A percentile compares a stretch with the other conserved stretches of the same genome.
phyloP scores from a whole-genome alignment of 495 filamentous ascomycete genomes.

The Aspergillus steynii region DNA sequence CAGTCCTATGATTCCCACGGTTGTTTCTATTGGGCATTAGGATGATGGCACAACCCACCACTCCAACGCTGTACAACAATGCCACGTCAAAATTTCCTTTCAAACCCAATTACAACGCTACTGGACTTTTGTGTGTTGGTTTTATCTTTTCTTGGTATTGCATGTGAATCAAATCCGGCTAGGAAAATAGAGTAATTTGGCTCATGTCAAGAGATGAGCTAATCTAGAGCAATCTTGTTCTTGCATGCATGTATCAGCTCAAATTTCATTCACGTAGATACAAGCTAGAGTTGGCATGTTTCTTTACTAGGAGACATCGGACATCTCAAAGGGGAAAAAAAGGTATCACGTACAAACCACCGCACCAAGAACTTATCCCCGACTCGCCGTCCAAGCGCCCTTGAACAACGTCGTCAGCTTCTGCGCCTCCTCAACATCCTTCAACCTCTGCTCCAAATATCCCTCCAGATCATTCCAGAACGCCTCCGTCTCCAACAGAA shows the following conservation, averaged over 20 bases:
- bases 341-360: too few relatives aligned
- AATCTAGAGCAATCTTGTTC: background rate
- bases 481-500: constrained; percentile 63
- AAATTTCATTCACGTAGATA: background rate
- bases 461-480: constrained; percentile 90
- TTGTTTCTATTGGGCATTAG: background rate
- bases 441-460: constrained; percentile 75
- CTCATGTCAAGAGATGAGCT: background rate
- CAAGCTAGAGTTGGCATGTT: background rate
- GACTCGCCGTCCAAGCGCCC: constrained; percentile 59
- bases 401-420: constrained; percentile 67
- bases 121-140: background rate
- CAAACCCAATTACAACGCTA: background rate
- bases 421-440: constrained; percentile 67
- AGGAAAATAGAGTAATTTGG: background rate
- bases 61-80: background rate
- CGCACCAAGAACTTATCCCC: constrained; percentile 10
- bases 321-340: too few relatives aligned
- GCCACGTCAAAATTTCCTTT: background rate
- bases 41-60: background rate
- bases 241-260: background rate
- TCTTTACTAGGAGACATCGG: background rate
- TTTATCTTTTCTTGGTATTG: background rate
- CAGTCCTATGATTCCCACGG: background rate
- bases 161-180: background rate